Conservation (phyloP, 2,329 filamentous ascomycete species). For the Metarhizium album region DNA sequence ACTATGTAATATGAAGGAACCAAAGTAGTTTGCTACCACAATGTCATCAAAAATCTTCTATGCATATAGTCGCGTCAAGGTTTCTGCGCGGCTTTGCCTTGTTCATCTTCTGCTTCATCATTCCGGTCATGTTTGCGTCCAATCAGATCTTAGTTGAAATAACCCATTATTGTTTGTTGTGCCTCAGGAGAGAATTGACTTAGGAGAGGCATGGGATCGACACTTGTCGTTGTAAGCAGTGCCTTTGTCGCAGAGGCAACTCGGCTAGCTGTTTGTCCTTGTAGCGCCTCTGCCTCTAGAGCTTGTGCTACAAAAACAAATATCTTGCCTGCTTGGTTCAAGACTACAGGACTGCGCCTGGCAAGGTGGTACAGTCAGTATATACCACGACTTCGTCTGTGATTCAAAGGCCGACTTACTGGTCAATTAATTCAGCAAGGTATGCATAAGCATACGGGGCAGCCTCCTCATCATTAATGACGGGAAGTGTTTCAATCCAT, state of each 20-base stretch:
- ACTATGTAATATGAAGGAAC: not conserved
- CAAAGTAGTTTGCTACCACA: not conserved
- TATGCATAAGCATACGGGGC: slow-evolving; percentile 94
- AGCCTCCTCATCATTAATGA: slow-evolving; percentile 92
- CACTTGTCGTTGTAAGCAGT: slow-evolving; percentile 60
- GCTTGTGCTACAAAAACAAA: slow-evolving; percentile 82
- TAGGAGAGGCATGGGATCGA: slow-evolving; percentile 68
- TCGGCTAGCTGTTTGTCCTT: slow-evolving; percentile 68
- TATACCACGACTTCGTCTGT: not conserved
- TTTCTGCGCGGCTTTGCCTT: not conserved
- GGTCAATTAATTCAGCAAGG: slow-evolving; percentile 79
- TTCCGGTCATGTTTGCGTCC: not conserved
- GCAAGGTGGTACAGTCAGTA: not conserved
- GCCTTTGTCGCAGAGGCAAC: slow-evolving; percentile 70
- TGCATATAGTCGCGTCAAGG: not conserved
- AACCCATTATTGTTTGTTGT: slow-evolving; percentile 67
- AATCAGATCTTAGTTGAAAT: slow-evolving; percentile 56
- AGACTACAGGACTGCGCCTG: slow-evolving; percentile 77
- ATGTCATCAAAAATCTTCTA: not conserved
- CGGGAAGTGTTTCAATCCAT: slow-evolving; percentile 85
- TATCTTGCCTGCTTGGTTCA: slow-evolving; percentile 65
- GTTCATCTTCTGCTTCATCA: not conserved
- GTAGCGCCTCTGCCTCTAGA: slow-evolving; percentile 80
- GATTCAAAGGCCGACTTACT: slow-evolving; percentile 51
- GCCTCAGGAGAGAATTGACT: slow-evolving; percentile 67